Evolutionary conservation across 2,329 filamentous ascomycete genomes (phyloP), one percentile per base, ranked within the genome.

Genomic region (Sclerotinia sclerotiorum): DNA sequence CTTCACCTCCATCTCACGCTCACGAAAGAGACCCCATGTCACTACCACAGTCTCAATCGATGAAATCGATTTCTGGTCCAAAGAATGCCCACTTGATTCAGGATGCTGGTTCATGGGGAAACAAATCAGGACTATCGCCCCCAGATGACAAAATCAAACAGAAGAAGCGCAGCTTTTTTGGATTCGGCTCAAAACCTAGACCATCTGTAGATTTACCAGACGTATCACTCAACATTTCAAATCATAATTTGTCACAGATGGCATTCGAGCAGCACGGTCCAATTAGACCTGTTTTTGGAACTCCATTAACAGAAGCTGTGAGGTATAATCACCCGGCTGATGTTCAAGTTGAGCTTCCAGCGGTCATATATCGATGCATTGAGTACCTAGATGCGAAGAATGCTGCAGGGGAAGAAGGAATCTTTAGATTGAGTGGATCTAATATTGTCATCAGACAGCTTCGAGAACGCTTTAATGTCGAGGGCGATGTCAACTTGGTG

Each of bases 371-470:
- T 80, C 90, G 95, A 68, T 97, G 93, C 77, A 91, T 99, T 70
- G 92, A 98, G 78, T 99, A 97, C 78, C 84, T 99, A 24, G 90
- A 92, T 72, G 85, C 87, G 8, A 94, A 94, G 81, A 88, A 91
- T 71, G 95, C 94, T 15, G 84, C 90, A 60, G 84, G 84, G 7
- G 95, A 99, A 78, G 95, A 99, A 79, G 95, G 95, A 55, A 97
- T 99, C 54, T 99, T 99, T 84, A 89, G 95, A 64, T 84, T 99
- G 54, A 98, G 94, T 78, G 95, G 95, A n/a, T 98, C 94, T 0
- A 98, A 97, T 77, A 87, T 96, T 67, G 90, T 97, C 62, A 97
- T 99, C 80, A 97, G 94, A 79, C 88, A 88, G 68, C 85, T 99
- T 55, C 91, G 91, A 70, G 94, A 98, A 78, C 89, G 94, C 2